These are phyloP conservation scores for Acacia confusa DNA, from an alignment of 306 rosid genomes.

Conservation along the genomic window DNA sequence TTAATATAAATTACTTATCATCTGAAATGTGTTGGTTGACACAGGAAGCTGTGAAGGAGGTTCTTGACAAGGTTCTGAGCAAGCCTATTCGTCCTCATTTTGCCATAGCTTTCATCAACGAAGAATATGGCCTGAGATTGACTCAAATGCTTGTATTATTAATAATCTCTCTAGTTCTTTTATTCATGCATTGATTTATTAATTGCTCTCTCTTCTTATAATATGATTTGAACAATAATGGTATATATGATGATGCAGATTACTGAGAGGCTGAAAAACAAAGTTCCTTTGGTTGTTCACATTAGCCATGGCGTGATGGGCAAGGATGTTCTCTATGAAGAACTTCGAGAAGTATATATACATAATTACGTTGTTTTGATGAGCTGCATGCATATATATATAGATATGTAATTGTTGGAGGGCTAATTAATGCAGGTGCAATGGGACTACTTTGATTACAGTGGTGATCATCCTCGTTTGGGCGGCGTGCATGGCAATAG, in stretches of 20 bases:
- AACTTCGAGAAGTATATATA: slow-evolving; percentile 9
- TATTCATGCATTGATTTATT: not conserved
- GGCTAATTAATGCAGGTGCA: slow-evolving; percentile 12
- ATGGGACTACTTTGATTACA: slow-evolving; percentile 21
- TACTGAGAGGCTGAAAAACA: not conserved
- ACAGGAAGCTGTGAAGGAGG: slow-evolving; percentile 52
- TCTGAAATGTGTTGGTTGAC: not conserved
- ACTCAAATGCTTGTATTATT: slow-evolving; percentile 14
- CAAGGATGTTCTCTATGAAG: not conserved
- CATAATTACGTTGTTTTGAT: not conserved
- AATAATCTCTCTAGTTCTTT: not conserved
- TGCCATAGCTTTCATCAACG: slow-evolving; percentile 31
- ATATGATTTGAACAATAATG: not conserved
- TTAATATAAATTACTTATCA: not conserved
- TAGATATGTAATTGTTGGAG: too few relatives aligned
- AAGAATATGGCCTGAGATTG: slow-evolving; percentile 16
- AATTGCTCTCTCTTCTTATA: not conserved
- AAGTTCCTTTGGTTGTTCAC: slow-evolving; percentile 24
- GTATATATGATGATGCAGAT: slow-evolving; percentile 20
- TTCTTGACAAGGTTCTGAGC: slow-evolving; percentile 42
- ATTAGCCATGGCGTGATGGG: slow-evolving; percentile 31
- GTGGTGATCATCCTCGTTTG: slow-evolving; percentile 1
- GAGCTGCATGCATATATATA: not conserved
- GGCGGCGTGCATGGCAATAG: not conserved
- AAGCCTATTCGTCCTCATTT: slow-evolving; percentile 59